Base-by-base conservation (phyloP, 306 rosid species). In the Ormosia semicastrata region DNA sequence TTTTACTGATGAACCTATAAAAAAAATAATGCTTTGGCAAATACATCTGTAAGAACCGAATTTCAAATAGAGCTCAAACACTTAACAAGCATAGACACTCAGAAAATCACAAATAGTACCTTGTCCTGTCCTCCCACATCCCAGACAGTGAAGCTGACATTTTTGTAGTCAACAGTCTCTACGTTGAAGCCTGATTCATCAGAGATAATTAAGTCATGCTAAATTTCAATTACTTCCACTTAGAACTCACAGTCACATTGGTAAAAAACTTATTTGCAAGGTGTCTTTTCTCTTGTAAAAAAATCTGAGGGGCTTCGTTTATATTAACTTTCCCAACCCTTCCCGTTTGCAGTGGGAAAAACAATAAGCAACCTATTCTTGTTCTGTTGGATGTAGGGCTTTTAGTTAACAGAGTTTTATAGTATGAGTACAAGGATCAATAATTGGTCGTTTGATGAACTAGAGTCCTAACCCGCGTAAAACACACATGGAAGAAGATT, bases 121-220 rank as follows among this genome's bases (percentile, higher is more conserved):
- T 91, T 92, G 74, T 94, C 98, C 60, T 92, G 98, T 49, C 98
- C 97, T 90, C 98, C 98, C 2, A 94, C 96, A 78, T 94, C 97
- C 98, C 97, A 94, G 2, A 94, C 97, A 18, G 97, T 94, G 87
- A 92, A 94, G 88, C 94, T 91, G 43, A 94, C 92, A 86, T 94
- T 92, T 83, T 94, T 94, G 90, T 94, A 91, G 53, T 94, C 98
- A 34, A 92, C 94, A 41, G 96, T 94, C 83, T 94, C 98, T 66
- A 92, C 98, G 44, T 94, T 94, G 86, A 94, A 94, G 46, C 97
- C 97, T 92, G 79, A 8, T 71, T 69, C 73, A 86, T 83, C 10
- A 18, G 62, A 80, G 14, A 66, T 34, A 52, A 46, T 1, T 47
- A 17, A 37, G 59, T 49, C 3, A 52, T 63, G 43, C 49, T n/a